Percentiles rank a stretch among this genome's conserved stretches.
phyloP scores from a whole-genome alignment of 371 early-diverging fungal genomes.

The Syncephalastrum contaminatum region DNA sequence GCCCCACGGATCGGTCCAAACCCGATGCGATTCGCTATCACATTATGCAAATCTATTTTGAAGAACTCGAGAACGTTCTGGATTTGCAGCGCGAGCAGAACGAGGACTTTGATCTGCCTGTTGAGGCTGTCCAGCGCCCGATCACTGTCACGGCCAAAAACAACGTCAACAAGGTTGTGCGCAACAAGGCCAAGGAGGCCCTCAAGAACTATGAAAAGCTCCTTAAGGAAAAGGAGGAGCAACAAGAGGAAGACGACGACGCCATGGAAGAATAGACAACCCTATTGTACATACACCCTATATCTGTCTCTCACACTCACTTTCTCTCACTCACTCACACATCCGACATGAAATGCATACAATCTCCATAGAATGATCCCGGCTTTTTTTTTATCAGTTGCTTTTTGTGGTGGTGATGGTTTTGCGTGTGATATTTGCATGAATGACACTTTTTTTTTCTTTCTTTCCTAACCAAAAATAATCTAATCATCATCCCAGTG shows the following conservation, averaged over 20 bases:
- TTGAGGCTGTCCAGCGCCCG: conserved; percentile 65
- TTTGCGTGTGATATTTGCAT: no score
- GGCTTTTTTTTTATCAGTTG: no score
- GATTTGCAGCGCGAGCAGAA: conserved; percentile 42
- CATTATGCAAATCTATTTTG: conserved; percentile 76
- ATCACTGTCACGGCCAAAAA: conserved; percentile 59
- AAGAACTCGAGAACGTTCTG: conserved; percentile 72
- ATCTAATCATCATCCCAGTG: conserved; percentile 91
- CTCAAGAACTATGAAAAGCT: conserved; percentile 9
- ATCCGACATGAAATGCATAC: conserved; percentile 7
- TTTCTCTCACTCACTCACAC: background rate
- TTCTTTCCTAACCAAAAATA: background rate
- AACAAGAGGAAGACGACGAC: conserved; percentile 9
- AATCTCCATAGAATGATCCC: no score
- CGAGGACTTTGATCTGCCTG: conserved; percentile 25
- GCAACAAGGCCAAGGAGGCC: conserved; percentile 55
- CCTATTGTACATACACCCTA: background rate
- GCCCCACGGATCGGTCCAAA: conserved; percentile 59
- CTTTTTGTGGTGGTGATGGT: no score
- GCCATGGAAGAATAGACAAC: conserved; percentile 11
- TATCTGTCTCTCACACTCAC: conserved; percentile 3
- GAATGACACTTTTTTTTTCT: no score
- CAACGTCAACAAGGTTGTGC: conserved; percentile 49
- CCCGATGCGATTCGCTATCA: conserved; percentile 83
- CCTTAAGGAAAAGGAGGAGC: conserved; percentile 12